These are phyloP conservation scores for Coemansia sp. DNA, from an alignment of 192 early-diverging fungal species.

Conservation along the genomic window DNA sequence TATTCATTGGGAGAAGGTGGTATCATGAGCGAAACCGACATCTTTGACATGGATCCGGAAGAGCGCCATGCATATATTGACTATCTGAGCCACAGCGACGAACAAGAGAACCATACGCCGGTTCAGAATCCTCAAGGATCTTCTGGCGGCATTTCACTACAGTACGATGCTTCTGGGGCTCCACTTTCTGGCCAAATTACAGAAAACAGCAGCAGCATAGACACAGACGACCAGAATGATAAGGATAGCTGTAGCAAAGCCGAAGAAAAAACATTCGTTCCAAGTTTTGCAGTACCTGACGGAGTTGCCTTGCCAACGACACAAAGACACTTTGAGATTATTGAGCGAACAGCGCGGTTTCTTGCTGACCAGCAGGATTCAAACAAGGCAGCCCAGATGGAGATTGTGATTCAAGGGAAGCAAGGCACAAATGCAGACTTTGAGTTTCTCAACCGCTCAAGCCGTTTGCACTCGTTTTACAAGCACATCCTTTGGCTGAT, in stretches of 20 bases:
- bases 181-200: not conserved
- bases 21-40: constrained; percentile 3
- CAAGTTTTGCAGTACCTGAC: constrained; percentile 25
- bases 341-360: constrained; percentile 72
- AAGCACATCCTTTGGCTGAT: constrained; percentile 65
- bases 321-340: constrained; percentile 63
- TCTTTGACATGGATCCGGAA: constrained; percentile 15
- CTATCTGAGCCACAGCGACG: not conserved
- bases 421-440: constrained; percentile 73
- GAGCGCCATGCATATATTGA: constrained; percentile 23
- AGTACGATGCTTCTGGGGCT: constrained; percentile 8
- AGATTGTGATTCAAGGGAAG: constrained; percentile 72
- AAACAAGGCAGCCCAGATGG: constrained; percentile 59
- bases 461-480: constrained; percentile 71
- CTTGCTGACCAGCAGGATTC: constrained; percentile 51
- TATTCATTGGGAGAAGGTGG: not conserved
- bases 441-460: constrained; percentile 63
- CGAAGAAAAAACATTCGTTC: constrained; percentile 5
- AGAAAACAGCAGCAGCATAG: not conserved
- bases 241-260: not conserved
- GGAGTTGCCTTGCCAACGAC: constrained; percentile 50
- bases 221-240: not conserved
- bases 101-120: not conserved
- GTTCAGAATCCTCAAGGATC: not conserved
- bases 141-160: not conserved